Percentiles rank a stretch among this genome's conserved stretches.
phyloP scores from a whole-genome alignment of 2,329 filamentous ascomycete species.

The Cladosporium sp. region DNA sequence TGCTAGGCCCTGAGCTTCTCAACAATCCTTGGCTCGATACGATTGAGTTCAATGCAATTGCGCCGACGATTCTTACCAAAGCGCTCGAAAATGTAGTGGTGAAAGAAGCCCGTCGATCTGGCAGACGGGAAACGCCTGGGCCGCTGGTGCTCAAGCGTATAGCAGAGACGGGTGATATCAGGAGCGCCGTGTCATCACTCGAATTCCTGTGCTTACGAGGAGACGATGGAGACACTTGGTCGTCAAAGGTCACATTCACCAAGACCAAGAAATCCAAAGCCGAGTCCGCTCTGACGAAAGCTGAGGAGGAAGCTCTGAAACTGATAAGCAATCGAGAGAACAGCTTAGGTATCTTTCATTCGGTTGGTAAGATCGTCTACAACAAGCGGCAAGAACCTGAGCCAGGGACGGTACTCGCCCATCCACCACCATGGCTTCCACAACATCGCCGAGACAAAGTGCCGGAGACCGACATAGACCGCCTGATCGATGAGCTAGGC shows the following conservation, averaged over 20 bases:
- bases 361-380: conserved; percentile 92
- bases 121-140: conserved; percentile 72
- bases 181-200: conserved; percentile 86
- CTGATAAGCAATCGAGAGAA: conserved; percentile 84
- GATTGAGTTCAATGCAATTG: conserved; percentile 92
- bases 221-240: conserved; percentile 72
- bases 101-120: conserved; percentile 81
- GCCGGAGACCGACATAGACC: conserved; percentile 56
- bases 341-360: conserved; percentile 91
- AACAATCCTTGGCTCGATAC: conserved; percentile 75
- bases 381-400: conserved; percentile 76
- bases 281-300: conserved; percentile 65
- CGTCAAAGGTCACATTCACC: conserved; percentile 69
- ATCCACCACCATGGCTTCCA: conserved; percentile 50
- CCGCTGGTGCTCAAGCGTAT: conserved; percentile 75
- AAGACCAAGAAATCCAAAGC: conserved; percentile 65
- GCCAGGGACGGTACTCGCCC: conserved; percentile 35
- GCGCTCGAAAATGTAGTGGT: conserved; percentile 78
- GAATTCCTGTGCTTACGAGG: conserved; percentile 89
- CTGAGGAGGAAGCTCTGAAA: conserved; percentile 77
- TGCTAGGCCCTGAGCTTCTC: conserved; percentile 83
- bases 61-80: conserved; percentile 79
- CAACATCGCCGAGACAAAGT: conserved; percentile 45
- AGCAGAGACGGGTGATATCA: conserved; percentile 85
- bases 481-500: conserved; percentile 87